phyloP scores from a whole-genome alignment of 2,329 filamentous ascomycete genomes.

The Neonectria sp. region DNA sequence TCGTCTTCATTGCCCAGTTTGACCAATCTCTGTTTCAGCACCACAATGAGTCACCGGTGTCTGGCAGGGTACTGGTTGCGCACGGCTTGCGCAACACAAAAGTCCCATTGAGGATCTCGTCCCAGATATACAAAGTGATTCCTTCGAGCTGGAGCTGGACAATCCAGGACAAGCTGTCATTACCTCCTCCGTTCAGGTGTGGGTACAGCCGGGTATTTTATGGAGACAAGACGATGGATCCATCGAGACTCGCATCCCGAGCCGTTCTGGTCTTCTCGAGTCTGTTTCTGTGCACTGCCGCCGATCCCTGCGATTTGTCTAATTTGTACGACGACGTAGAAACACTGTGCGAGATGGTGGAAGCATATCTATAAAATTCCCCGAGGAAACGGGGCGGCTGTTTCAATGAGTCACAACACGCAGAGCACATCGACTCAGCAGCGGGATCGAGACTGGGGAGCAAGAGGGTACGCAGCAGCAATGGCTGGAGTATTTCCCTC shows the following conservation, averaged over 20 bases:
- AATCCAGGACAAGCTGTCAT: conserved; percentile 2
- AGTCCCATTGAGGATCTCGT: conserved; percentile 4
- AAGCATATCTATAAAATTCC: background rate
- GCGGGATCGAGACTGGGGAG: background rate
- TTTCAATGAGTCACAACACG: too few species aligned
- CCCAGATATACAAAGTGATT: conserved; percentile 1
- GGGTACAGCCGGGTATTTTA: conserved; percentile 3
- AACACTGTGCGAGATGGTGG: conserved; percentile 4
- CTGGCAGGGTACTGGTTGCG: conserved; percentile 1
- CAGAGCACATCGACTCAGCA: background rate
- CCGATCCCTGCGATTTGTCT: conserved; percentile 1
- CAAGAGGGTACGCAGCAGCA: background rate
- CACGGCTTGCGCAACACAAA: conserved; percentile 4
- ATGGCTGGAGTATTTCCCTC: background rate
- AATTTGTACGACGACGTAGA: conserved; percentile 4
- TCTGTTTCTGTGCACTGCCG: background rate
- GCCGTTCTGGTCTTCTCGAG: background rate
- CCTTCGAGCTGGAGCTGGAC: background rate
- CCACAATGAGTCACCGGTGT: background rate
- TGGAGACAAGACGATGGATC: background rate
- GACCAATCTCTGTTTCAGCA: conserved; percentile 3
- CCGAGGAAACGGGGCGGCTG: too few species aligned
- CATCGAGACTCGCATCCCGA: background rate
- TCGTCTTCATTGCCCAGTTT: conserved; percentile 3
- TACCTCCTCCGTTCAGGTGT: conserved; percentile 3